These are phyloP conservation scores for Fraxinus americana DNA, from an alignment of 257 asterid species.

Conservation along the genomic window DNA sequence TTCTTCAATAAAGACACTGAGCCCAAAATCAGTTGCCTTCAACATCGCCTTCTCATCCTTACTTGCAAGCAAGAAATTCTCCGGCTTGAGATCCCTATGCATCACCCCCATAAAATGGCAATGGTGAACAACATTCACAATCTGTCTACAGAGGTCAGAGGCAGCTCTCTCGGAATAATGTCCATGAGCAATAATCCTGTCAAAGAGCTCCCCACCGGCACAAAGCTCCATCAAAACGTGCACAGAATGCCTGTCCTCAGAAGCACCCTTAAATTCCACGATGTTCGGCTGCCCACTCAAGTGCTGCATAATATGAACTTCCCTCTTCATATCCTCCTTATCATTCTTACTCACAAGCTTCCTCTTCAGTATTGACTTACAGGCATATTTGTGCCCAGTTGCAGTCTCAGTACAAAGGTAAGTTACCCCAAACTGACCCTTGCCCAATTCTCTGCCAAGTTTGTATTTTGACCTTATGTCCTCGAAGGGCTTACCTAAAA, in stretches of 20 bases:
- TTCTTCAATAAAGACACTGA: slow-evolving; percentile 85
- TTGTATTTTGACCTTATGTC: slow-evolving; percentile 57
- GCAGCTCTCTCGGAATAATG: slow-evolving; percentile 48
- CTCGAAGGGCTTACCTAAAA: slow-evolving; percentile 63
- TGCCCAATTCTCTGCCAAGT: slow-evolving; percentile 67
- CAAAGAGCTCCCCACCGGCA: slow-evolving; percentile 48
- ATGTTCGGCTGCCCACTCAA: slow-evolving; percentile 80
- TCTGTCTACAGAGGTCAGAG: slow-evolving; percentile 37
- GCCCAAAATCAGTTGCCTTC: slow-evolving; percentile 86
- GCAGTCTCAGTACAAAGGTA: slow-evolving; percentile 58
- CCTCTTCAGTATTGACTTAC: slow-evolving; percentile 79
- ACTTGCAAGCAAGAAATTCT: slow-evolving; percentile 79
- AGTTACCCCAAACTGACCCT: slow-evolving; percentile 83
- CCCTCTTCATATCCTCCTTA: slow-evolving; percentile 82
- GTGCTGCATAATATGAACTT: slow-evolving; percentile 82
- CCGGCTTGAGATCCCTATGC: slow-evolving; percentile 94
- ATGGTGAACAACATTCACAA: slow-evolving; percentile 42
- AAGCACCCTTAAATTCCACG: slow-evolving; percentile 71
- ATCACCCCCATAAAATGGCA: slow-evolving; percentile 81
- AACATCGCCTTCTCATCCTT: slow-evolving; percentile 68
- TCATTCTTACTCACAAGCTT: slow-evolving; percentile 69
- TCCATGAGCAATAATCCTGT: slow-evolving; percentile 39
- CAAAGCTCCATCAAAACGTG: slow-evolving; percentile 51
- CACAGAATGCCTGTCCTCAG: slow-evolving; percentile 42
- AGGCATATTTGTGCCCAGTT: slow-evolving; percentile 58